phyloP scores from a whole-genome alignment of 305 asterid species.

The Rubia balearica region DNA sequence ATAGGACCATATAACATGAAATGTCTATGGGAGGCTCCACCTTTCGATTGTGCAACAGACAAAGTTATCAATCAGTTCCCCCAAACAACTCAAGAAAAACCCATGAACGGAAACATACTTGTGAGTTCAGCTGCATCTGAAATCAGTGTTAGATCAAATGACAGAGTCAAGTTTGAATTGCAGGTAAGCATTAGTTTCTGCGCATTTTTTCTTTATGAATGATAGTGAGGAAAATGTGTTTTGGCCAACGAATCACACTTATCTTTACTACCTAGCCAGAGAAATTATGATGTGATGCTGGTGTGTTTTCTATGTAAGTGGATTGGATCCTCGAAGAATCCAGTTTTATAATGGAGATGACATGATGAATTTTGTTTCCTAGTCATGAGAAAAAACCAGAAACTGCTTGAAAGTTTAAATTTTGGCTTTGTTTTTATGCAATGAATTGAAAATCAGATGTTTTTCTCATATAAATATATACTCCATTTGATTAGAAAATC shows the following conservation, averaged over 20 bases:
- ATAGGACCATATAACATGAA: slow-evolving; percentile 58
- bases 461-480: neutral
- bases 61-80: slow-evolving; percentile 4
- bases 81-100: slow-evolving; percentile 8
- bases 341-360: neutral
- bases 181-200: slow-evolving; percentile 31
- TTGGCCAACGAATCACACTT: neutral
- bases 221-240: neutral
- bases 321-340: neutral
- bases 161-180: slow-evolving; percentile 46
- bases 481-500: neutral
- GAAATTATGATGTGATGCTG: neutral
- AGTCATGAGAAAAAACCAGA: neutral
- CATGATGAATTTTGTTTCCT: neutral
- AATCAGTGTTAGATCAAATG: slow-evolving; percentile 15
- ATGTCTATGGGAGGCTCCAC: slow-evolving; percentile 50
- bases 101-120: neutral
- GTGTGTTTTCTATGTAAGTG: neutral
- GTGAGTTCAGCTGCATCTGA: slow-evolving; percentile 18
- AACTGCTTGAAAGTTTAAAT: neutral
- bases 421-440: neutral
- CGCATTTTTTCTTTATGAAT: neutral
- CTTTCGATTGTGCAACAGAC: slow-evolving; percentile 14
- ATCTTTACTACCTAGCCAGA: neutral
- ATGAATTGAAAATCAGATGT: neutral